Base-by-base conservation (phyloP, 306 rosid genomes). In the Echinosophora koreensis region DNA sequence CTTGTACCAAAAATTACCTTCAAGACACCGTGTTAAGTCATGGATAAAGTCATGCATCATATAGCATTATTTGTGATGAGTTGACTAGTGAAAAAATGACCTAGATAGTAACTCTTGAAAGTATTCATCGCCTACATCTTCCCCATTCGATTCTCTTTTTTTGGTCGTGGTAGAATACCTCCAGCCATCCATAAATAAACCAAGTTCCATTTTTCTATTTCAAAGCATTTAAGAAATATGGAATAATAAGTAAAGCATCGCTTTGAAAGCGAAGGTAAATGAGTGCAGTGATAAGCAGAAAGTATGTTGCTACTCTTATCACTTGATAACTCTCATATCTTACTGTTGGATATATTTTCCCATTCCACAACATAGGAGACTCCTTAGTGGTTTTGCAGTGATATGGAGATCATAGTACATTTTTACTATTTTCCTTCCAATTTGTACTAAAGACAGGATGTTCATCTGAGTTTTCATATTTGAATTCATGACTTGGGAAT, bases 351-450 rank as follows among this genome's bases (percentile, higher is more conserved):
- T 34, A 86, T 61, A 49, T 72, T 76, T 28, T 81, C 71, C 90
- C 90, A 88, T 55, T 84, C 87, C 18, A 8, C 73, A 69, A 47
- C 49, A 81, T 63, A 86, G 15, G 12, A 88, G 70, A 55, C 83
- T 74, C 73, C 87, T 88, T 11, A 86, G 12, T 58, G 78, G 16
- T 71, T 88, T 86, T 44, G 75, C 81, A 2, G 87, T 89, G 15
- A 84, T 32, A 39, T 88, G 92, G 73, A 86, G 77, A 27, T 88
- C 90, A 39, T 73, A n/a, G n/a, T 76, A 56, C 92, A 86, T 86
- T 3, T 44, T 34, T 22, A 81, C 72, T 41, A 83, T 76, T 37
- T 80, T 68, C 30, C 34, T 28, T 14, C 92, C 88, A n/a, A 82
- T 74, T 46, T 65, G 32, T 44, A 73, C 69, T 73, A 74, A 74